Evolutionary conservation across 208 protist species (phyloP), one percentile per base, ranked within the genome.

Genomic region (Crithidia expoeki): DNA sequence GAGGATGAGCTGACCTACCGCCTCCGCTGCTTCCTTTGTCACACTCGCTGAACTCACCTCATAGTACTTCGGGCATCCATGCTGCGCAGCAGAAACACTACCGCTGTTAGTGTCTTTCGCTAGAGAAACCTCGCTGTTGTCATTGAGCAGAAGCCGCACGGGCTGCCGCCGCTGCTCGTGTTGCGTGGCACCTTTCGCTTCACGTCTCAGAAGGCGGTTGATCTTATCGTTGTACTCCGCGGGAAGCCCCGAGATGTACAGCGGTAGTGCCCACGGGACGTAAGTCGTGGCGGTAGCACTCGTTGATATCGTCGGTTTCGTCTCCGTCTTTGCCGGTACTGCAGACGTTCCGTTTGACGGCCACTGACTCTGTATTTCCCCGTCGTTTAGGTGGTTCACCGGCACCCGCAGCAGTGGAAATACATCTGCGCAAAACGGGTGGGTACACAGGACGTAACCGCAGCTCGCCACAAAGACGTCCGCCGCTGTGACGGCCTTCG

Each of bases 381-480:
- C 44, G 32, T 34, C 21, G 11, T 33, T 66, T 5, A 21, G 28
- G n/a, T 23, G 7, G 16, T 23, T 23, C 19, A 33, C 59, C 6
- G 68, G 75, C 47, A 69, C 60, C 3, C 56, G 63, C 32, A 75
- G 40, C 14, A 76, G 53, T 1, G 84, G 83, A 46, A 88, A 82
- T 23, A 92, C 57, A 38, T 84, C 77, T 25, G 76, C 68, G 53
- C 80, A 85, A 21, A 79, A 72, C 4, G 84, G 67, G 65, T 76
- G 82, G 3, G 89, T 90, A 65, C 79, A 90, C 9, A 94, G 66
- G 25, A 88, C 67, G 74, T 89, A 94, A 7, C 64, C 82, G 68
- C 86, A 92, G 33, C 79, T 79, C 17, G 89, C 84, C 25, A 86
- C 63, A 71, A 85, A 89, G 4, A 88, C 64, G 58, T 94, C 89